Base-by-base conservation (phyloP, 78 protist genomes). In the Dictyostelium firmibasis region DNA sequence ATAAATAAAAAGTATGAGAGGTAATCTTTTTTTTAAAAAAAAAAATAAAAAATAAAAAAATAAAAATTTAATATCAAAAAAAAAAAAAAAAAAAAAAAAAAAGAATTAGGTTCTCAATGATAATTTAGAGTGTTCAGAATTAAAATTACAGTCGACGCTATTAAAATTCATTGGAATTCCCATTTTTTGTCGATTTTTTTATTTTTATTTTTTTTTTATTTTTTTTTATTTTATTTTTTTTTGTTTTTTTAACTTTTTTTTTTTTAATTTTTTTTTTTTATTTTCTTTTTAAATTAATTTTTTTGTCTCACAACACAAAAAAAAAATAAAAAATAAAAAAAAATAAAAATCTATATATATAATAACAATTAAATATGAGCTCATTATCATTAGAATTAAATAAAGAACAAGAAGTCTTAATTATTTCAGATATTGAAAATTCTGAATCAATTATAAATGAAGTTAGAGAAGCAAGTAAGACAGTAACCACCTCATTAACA, bases 331-430 rank as follows among this genome's bases (percentile, higher is more conserved):
- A n/a, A n/a, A n/a, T n/a, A n/a, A n/a, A n/a, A n/a, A n/a, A n/a
- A n/a, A 64, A 64, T 64, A 64, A 8, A 64, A 3, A 62, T 62
- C 6, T 25, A 64, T 64, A 64, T 1, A 64, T 64, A 64, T 8
- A 64, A 6, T 25, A 64, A 20, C n/a, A n/a, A n/a, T n/a, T 14
- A 62, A 23, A 62, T 18, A 69, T 69, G 77, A 69, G 14, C 14
- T 69, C 77, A 31, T 31, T 69, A 69, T 29, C 35, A 14, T 69
- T 69, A 31, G 36, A 25, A 69, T 11, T 69, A 29, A 69, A 69
- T 69, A 69, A 69, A 69, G 77, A 69, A 69, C 77, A 69, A 69
- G 77, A 69, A 29, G 41, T 69, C 31, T 69, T 69, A 69, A 31
- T 69, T 4, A 69, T 69, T 69, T 69, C 77, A 69, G 36, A 69